A percentile compares a stretch with the other conserved stretches of the same genome.
These are phyloP conservation scores for Dichotomocladium elegans DNA, from an alignment of 371 early-diverging fungal species.

Conservation along the genomic window DNA sequence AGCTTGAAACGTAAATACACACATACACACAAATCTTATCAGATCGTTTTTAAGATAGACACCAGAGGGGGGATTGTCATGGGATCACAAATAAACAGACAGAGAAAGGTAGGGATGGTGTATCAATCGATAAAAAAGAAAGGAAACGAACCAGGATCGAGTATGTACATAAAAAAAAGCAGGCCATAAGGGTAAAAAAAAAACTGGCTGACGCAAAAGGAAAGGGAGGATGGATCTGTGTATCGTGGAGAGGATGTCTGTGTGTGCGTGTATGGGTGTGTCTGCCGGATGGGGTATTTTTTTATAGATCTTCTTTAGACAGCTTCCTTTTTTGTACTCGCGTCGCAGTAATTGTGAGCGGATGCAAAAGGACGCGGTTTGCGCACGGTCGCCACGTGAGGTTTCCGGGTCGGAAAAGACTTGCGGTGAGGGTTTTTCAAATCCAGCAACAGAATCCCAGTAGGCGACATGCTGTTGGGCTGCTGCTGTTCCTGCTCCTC, in stretches of 20 bases:
- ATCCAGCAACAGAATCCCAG: slow-evolving; percentile 39
- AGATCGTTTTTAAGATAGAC: too few species aligned
- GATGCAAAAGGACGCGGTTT: slow-evolving; percentile 37
- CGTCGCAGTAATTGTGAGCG: slow-evolving; percentile 24
- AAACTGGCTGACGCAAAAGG: background rate
- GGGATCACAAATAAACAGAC: too few species aligned
- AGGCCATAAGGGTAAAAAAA: too few species aligned
- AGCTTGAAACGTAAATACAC: too few species aligned
- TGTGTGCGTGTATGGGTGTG: background rate
- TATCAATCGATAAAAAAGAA: background rate
- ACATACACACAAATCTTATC: too few species aligned
- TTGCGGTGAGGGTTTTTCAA: slow-evolving; percentile 35
- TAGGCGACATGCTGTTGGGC: slow-evolving; percentile 31
- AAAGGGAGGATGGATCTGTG: background rate
- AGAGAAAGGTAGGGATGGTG: too few species aligned
- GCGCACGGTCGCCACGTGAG: slow-evolving; percentile 32
- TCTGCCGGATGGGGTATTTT: background rate
- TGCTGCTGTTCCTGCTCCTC: slow-evolving; percentile 18
- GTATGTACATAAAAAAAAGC: too few species aligned
- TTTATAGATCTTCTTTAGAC: too few species aligned
- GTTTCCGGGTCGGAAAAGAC: slow-evolving; percentile 23
- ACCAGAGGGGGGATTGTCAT: too few species aligned
- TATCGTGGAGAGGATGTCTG: background rate
- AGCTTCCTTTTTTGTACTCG: slow-evolving; percentile 17
- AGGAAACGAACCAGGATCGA: too few species aligned